Conservation (phyloP, 2,329 filamentous ascomycete species). For the Clarireedia hainanense region DNA sequence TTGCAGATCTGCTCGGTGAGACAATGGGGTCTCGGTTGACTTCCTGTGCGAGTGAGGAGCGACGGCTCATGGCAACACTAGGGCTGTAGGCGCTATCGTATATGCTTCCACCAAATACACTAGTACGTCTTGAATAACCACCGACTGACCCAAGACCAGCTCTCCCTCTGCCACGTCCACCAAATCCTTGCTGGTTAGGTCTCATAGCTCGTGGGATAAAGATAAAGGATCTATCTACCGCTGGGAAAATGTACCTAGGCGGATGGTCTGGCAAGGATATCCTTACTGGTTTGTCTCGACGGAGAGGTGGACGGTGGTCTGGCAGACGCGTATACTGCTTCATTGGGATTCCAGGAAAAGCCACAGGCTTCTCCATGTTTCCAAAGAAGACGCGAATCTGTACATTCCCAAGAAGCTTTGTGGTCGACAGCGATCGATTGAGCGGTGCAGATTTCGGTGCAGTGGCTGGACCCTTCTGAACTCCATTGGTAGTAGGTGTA, state of each 20-base stretch:
- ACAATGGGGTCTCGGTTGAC: constrained; percentile 64
- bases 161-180: constrained; percentile 59
- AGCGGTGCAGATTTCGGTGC: constrained; percentile 55
- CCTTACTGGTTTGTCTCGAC: constrained; percentile 91
- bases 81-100: constrained; percentile 73
- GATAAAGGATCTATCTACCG: constrained; percentile 86
- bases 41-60: constrained; percentile 69
- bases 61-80: constrained; percentile 78
- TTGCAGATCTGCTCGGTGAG: constrained; percentile 72
- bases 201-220: constrained; percentile 93
- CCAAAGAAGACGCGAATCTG: constrained; percentile 77
- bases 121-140: constrained; percentile 70
- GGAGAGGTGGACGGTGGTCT: constrained; percentile 86
- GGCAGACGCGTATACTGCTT: constrained; percentile 92
- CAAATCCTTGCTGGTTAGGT: constrained; percentile 78
- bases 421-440: constrained; percentile 73
- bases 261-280: constrained; percentile 77
- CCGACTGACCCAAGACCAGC: constrained; percentile 62
- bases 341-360: constrained; percentile 69
- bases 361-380: constrained; percentile 61
- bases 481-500: constrained; percentile 27
- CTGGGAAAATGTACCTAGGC: constrained; percentile 86
- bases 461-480: constrained; percentile 21
- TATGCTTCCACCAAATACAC: constrained; percentile 63
- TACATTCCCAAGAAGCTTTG: constrained; percentile 74